Base-by-base conservation (phyloP, 164 flowering plant genomes). In the Stephania cephalantha region DNA sequence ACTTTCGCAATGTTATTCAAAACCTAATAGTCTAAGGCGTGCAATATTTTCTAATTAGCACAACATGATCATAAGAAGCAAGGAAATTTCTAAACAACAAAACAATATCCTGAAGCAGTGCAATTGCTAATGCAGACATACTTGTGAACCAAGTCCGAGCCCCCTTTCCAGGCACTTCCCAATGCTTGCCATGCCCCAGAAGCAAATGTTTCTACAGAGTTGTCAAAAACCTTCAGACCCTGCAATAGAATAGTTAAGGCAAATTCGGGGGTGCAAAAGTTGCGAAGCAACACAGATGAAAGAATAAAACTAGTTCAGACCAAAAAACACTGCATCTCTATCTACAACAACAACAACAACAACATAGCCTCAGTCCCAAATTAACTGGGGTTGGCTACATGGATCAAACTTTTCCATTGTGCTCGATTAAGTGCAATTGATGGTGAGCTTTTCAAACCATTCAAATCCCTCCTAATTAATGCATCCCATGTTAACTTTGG, bases 111-210 rank as follows among this genome's bases (percentile, higher is more conserved):
- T 12, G 11, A 78, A 20, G 15, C 50, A 18, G 74, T 67, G 66
- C 44, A 79, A 46, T 44, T 70, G 29, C 20, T 10, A 50, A 67
- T 55, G 75, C 48, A 67, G 29, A 85, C 96, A 71, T 91, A 92
- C 99, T 90, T 90, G 25, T 89, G 90, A 70, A 94, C 92, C 3
- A 92, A 80, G 76, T 71, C 53, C 17, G 96, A 85, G 63, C 97
- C 89, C 74, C 96, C 99, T 85, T 82, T 91, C 86, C 83, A 88
- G 70, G 97, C 99, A 88, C 75, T 92, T 78, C 97, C 97, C 10
- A 96, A 75, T 71, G 96, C 98, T 63, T 86, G 90, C 99, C 99
- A 96, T 77, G 99, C 98, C 78, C 99, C 98, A 7, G 98, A 89
- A 75, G 98, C 90, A 66, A 96, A 79, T 79, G 82, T 89, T 83